Evolutionary conservation across 2,329 filamentous ascomycete species (phyloP).

Genomic region (Neurospora sp.): DNA sequence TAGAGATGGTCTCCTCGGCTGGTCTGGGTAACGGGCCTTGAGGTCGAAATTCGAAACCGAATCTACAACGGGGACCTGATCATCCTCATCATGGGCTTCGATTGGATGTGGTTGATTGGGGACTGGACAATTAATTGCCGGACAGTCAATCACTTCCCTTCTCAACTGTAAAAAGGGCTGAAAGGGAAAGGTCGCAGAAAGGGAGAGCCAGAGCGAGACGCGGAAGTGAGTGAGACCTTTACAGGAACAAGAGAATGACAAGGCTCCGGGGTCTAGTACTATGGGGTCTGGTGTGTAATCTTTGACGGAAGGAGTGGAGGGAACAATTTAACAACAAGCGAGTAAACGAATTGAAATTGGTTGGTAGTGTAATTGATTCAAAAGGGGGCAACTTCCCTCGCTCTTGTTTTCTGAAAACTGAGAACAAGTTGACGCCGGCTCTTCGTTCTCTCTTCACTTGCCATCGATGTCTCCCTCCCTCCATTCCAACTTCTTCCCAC

Average conservation of each 20-base stretch:
- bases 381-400: neutral
- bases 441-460: neutral
- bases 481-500: neutral
- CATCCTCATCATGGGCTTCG: constrained; percentile 9
- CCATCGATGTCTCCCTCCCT: neutral
- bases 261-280: neutral
- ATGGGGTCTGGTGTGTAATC: neutral
- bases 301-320: constrained; percentile 7
- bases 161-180: neutral
- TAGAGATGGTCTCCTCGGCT: neutral
- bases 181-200: constrained; percentile 4
- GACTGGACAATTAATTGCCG: constrained; percentile 3
- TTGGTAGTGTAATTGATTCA: neutral
- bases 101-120: constrained; percentile 10
- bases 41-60: neutral
- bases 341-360: constrained; percentile 1
- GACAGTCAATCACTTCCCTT: constrained; percentile 5
- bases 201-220: neutral
- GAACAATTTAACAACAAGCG: constrained; percentile 1
- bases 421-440: neutral
- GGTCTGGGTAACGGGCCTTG: constrained; percentile 8
- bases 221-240: neutral
- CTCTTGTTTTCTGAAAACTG: neutral
- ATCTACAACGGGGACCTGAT: neutral
- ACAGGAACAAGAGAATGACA: constrained; percentile 4